Base-by-base conservation (phyloP, 1,284 basidiomycete genomes). In the Cryptococcus hybrid region DNA sequence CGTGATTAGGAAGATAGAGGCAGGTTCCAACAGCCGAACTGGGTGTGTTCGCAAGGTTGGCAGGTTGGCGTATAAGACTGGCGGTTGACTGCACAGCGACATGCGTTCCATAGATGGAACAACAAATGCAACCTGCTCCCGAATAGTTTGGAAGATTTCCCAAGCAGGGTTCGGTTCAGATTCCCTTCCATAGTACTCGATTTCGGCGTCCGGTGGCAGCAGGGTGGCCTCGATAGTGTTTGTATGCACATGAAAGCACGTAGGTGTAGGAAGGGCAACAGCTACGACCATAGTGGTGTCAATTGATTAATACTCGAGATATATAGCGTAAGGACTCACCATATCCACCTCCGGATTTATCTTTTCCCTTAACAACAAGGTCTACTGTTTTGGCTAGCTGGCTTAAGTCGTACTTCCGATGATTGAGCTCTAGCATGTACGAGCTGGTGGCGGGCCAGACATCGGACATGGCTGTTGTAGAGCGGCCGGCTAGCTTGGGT, bases 171-270 rank as follows among this genome's bases (percentile, higher is more conserved):
- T 69, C 18, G 53, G 49, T 43, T 57, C 51, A 8, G 30, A 7
- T 13, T 36, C 48, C 11, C 55, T 43, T 13, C 30, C 15, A 9
- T 52, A 55, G 38, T 57, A 55, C 15, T 43, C 13, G 3, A 61
- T 12, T 6, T 52, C 42, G 5, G 54, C 52, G 2, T 46, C 30
- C 1, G 65, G 64, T 4, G 64, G 54, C 8, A 46, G 8, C 8
- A 74, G 52, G 0, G 57, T 51, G 9, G 60, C 54, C 11, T 74
- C 67, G 13, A 74, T 49, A 1, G 67, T 67, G 53, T 68, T 57
- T 2, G 73, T 70, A 55, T 74, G 70, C 3, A 71, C 54, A 58
- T 74, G 74, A 47, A 67, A 61, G 38, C 59, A 60, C 12, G 47
- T 34, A 2, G 55, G 30, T 11, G 44, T 15, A 8, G 47, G 51